Conservation (phyloP, 2,329 filamentous ascomycete species). For the Elsinoe arachidis region DNA sequence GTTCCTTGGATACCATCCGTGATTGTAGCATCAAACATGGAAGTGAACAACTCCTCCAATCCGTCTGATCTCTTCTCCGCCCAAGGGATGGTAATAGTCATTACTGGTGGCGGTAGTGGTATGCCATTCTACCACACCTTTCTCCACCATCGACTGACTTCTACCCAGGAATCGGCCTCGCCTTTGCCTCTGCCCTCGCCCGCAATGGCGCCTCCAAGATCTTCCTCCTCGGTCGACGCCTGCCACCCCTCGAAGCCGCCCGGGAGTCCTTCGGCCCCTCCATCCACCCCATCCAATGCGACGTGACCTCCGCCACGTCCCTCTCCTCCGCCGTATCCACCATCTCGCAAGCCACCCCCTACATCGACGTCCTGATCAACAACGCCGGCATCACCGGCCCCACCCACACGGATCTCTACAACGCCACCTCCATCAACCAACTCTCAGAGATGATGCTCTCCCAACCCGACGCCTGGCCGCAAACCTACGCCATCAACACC, state of each 20-base stretch:
- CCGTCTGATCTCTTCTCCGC: conserved; percentile 32
- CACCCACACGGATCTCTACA: conserved; percentile 32
- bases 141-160: background rate
- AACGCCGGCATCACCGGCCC: conserved; percentile 31
- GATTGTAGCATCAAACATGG: conserved; percentile 23
- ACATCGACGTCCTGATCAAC: conserved; percentile 44
- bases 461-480: conserved; percentile 28
- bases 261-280: conserved; percentile 26
- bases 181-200: conserved; percentile 30
- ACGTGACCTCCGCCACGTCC: conserved; percentile 35
- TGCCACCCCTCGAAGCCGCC: conserved; percentile 28
- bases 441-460: conserved; percentile 34
- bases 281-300: conserved; percentile 35
- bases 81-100: conserved; percentile 32
- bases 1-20: background rate
- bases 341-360: conserved; percentile 35
- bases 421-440: conserved; percentile 36
- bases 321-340: conserved; percentile 34
- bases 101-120: conserved; percentile 37
- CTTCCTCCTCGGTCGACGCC: conserved; percentile 34
- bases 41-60: conserved; percentile 27
- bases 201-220: conserved; percentile 31
- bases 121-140: conserved; percentile 15
- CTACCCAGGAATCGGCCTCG: conserved; percentile 16
- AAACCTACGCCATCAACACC: conserved; percentile 36